Percentiles rank a stretch among this genome's conserved stretches.
Conservation (phyloP, 176 grass and related monocot genomes). For the Oryza glumipatula region DNA sequence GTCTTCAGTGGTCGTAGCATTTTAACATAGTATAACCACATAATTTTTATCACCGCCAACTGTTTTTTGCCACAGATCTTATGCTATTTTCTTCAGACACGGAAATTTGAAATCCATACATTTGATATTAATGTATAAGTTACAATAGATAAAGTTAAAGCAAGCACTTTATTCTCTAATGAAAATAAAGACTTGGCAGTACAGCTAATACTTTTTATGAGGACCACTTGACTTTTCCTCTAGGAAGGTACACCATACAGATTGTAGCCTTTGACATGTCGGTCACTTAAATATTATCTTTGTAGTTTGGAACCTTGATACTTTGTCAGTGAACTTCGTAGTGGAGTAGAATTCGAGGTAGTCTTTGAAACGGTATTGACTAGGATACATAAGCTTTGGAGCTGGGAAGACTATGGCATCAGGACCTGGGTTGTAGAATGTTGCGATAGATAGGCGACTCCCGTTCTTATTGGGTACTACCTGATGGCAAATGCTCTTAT, state of each 20-base stretch:
- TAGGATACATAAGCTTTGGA: constrained; percentile 66
- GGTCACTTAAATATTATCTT: constrained; percentile 52
- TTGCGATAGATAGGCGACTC: constrained; percentile 60
- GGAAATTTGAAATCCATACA: constrained; percentile 20
- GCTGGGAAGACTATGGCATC: constrained; percentile 66
- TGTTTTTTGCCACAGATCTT: not conserved
- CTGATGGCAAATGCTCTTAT: constrained; percentile 67
- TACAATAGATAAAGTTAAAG: constrained; percentile 14
- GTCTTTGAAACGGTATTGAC: constrained; percentile 68
- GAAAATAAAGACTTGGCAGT: constrained; percentile 25
- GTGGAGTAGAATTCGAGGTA: constrained; percentile 68
- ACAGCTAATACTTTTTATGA: constrained; percentile 27
- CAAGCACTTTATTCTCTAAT: constrained; percentile 40
- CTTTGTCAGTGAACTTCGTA: constrained; percentile 64
- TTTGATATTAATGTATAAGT: constrained; percentile 11
- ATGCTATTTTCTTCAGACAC: not conserved
- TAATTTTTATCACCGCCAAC: not conserved
- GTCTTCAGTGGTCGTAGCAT: not conserved
- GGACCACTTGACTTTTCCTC: constrained; percentile 5
- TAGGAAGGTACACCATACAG: constrained; percentile 2
- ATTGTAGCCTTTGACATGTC: not conserved
- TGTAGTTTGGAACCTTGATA: constrained; percentile 58
- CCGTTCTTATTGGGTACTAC: constrained; percentile 55
- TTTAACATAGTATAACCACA: constrained; percentile 1
- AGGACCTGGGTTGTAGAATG: constrained; percentile 70